Base-by-base conservation (phyloP, 805 yeast species). In the Kluyveromyces siamensis region DNA sequence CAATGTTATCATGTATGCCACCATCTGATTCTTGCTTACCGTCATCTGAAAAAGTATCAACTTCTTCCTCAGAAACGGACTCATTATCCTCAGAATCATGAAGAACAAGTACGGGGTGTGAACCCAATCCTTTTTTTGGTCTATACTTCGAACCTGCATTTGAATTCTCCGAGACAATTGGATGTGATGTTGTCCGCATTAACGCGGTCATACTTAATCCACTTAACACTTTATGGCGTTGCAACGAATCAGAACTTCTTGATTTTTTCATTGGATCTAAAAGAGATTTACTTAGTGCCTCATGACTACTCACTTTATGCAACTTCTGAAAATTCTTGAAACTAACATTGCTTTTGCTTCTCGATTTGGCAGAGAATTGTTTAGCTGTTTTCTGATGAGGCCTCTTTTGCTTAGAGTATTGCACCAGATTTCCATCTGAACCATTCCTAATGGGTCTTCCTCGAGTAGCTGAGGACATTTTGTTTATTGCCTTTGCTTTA, bases 61-160 rank as follows among this genome's bases (percentile, higher is more conserved):
- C 75, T 49, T 70, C 74, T 45, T 70, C 74, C 47, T 68, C 74
- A 6, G 59, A 53, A 16, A 58, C 53, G 33, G 59, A 61, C 41
- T 54, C 62, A 36, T 47, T 56, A 21, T 50, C 64, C 9, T 56
- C 62, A 10, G 57, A 56, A 27, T 55, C 57, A 27, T 59, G 55
- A 19, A 59, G 46, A 33, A 58, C 65, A 30, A 62, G 40, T 6
- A 63, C 59, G 27, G 65, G 55, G 42, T 64, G 64, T 4, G 39
- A 17, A 14, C 21, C 13, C 30, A 17, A 56, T 55, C 48, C 63
- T 59, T 46, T 55, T 57, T 16, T 58, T 53, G 48, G 67, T 55
- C 40, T 61, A 50, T 13, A 67, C 63, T 51, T 59, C 62, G 33
- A 65, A 47, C 1, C 65, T 60, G 8, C 54, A 55, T 25, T 30